Percentiles rank a stretch among this genome's conserved stretches.
Evolutionary conservation across 2,329 filamentous ascomycete species (phyloP).

Genomic region (Hypoxylon sp.): DNA sequence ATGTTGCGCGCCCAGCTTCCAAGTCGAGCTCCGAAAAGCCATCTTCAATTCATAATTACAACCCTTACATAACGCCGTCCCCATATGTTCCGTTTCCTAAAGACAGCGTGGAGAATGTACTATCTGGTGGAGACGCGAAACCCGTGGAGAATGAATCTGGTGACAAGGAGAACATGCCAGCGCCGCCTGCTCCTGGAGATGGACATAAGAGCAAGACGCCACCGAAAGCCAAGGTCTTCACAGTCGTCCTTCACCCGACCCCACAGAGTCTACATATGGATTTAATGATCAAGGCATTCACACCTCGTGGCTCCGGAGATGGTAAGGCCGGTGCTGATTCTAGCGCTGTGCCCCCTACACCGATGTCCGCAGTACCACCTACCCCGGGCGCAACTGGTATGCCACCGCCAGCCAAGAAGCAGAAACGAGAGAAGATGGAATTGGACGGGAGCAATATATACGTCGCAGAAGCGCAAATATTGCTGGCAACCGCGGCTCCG

Average conservation of each 20-base stretch:
- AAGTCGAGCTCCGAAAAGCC: slow-evolving; percentile 74
- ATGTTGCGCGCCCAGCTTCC: slow-evolving; percentile 67
- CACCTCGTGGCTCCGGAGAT: slow-evolving; percentile 68
- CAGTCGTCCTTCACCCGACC: slow-evolving; percentile 88
- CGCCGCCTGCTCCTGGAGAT: slow-evolving; percentile 64
- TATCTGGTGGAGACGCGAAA: slow-evolving; percentile 55
- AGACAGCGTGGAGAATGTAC: slow-evolving; percentile 56
- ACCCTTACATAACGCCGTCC: slow-evolving; percentile 90
- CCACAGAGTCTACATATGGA: slow-evolving; percentile 81
- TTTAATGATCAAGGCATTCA: slow-evolving; percentile 80
- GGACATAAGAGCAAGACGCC: slow-evolving; percentile 61
- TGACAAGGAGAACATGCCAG: slow-evolving; percentile 73
- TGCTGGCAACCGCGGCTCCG: slow-evolving; percentile 80
- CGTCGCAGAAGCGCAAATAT: slow-evolving; percentile 81
- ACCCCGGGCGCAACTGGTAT: slow-evolving; percentile 73
- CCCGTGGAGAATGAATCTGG: slow-evolving; percentile 60
- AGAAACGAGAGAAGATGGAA: slow-evolving; percentile 80
- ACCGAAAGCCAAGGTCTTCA: slow-evolving; percentile 77
- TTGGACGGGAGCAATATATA: slow-evolving; percentile 81
- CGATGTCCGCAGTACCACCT: slow-evolving; percentile 70
- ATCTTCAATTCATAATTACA: slow-evolving; percentile 94
- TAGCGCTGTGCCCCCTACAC: slow-evolving; percentile 75
- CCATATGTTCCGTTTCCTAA: slow-evolving; percentile 83
- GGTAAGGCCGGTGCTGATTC: slow-evolving; percentile 51
- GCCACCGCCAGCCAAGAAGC: slow-evolving; percentile 74